phyloP scores from a whole-genome alignment of 2,329 filamentous ascomycete genomes.

The Gremmenia infestans region DNA sequence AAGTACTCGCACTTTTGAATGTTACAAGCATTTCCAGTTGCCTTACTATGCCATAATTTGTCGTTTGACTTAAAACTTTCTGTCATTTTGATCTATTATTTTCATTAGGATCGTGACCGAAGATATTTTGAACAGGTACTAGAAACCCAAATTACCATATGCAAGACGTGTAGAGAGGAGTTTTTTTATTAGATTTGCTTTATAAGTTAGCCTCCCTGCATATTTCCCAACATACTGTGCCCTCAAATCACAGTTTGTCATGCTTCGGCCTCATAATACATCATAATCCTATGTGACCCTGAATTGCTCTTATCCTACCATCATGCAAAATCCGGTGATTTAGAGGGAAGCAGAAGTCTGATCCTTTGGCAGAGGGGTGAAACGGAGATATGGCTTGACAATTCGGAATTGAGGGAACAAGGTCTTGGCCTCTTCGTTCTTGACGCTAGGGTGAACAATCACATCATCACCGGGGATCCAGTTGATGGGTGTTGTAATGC shows the following conservation, averaged over 20 bases:
- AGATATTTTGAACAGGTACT: background rate
- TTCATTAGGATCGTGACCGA: too few species aligned
- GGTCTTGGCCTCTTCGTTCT: conserved; percentile 78
- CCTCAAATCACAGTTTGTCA: background rate
- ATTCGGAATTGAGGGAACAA: conserved; percentile 75
- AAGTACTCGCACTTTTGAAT: too few species aligned
- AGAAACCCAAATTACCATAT: background rate
- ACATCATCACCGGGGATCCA: conserved; percentile 88
- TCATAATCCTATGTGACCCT: background rate
- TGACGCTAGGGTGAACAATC: conserved; percentile 80
- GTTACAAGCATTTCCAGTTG: too few species aligned
- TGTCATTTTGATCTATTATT: too few species aligned
- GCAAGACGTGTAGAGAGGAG: background rate
- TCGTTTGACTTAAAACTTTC: too few species aligned
- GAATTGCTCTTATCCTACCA: background rate
- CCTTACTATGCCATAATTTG: too few species aligned
- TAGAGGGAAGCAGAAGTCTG: conserved; percentile 30
- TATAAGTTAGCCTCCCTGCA: background rate
- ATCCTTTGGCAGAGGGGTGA: conserved; percentile 60
- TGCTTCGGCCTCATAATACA: background rate
- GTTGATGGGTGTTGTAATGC: conserved; percentile 83
- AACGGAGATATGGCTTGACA: conserved; percentile 70
- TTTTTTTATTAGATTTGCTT: background rate
- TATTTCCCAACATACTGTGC: background rate
- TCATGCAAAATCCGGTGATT: background rate